These are phyloP conservation scores for Gonium pectorale DNA, from an alignment of 139 green algal genomes.

Conservation along the genomic window DNA sequence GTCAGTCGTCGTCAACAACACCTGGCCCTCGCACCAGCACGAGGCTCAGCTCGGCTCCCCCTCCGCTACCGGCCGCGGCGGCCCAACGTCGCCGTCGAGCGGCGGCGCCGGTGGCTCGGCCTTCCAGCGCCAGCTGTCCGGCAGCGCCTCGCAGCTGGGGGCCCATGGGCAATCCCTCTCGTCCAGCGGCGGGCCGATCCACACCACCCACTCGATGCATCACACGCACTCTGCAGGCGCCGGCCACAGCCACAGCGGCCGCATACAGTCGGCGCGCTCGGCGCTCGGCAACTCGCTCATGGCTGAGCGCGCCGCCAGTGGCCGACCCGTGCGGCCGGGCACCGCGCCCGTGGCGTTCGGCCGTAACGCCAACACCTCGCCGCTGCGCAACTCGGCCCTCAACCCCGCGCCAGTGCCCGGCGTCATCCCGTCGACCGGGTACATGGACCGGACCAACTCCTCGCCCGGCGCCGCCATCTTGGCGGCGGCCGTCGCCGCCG, in stretches of 20 bases:
- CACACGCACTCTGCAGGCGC: not conserved
- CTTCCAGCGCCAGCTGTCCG: not conserved
- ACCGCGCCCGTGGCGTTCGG: conserved; percentile 34
- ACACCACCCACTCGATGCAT: conserved; percentile 1
- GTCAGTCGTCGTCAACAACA: conserved; percentile 39
- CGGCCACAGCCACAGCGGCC: not conserved
- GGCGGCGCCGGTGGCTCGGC: not conserved
- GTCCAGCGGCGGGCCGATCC: not conserved
- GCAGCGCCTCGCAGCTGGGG: not conserved
- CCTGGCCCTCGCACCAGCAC: conserved; percentile 56
- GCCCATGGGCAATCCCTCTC: not conserved
- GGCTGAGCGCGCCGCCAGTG: not conserved
- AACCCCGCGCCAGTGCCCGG: not conserved
- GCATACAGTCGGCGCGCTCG: conserved; percentile 21
- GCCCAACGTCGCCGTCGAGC: not conserved
- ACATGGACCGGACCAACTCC: not conserved
- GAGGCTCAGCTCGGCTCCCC: conserved; percentile 25
- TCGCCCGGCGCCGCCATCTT: not conserved
- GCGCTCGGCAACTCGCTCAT: not conserved
- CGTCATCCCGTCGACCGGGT: not conserved
- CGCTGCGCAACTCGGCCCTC: conserved; percentile 12
- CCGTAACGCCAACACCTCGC: conserved; percentile 25
- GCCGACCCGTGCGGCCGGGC: not conserved
- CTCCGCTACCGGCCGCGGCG: not conserved
- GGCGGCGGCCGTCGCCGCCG: not conserved